Evolutionary conservation across 2,329 filamentous ascomycete genomes (phyloP).

Genomic region (Fusarium solani-melongenae): DNA sequence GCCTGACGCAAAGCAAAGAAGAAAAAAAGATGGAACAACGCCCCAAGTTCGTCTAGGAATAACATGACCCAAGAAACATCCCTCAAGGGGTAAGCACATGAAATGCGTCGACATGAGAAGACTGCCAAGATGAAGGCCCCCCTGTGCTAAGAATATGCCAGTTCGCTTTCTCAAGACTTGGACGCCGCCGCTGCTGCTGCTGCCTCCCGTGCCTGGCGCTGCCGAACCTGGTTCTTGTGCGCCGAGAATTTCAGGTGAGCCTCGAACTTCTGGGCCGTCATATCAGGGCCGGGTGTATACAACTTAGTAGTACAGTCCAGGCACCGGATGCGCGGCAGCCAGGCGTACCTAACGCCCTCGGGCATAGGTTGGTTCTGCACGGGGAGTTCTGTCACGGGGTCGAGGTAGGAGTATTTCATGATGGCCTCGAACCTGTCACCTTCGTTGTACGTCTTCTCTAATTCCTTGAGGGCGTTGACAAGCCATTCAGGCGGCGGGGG

Average conservation of each 20-base stretch:
- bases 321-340: conserved; percentile 89
- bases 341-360: conserved; percentile 79
- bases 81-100: not conserved
- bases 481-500: conserved; percentile 92
- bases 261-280: conserved; percentile 90
- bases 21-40: conserved; percentile 22
- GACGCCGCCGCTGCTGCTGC: not conserved
- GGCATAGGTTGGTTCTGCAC: conserved; percentile 68
- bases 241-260: conserved; percentile 87
- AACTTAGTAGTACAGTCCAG: conserved; percentile 93
- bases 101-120: not conserved
- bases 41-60: conserved; percentile 18
- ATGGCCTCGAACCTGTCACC: conserved; percentile 84
- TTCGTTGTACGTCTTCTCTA: conserved; percentile 78
- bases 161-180: conserved; percentile 7
- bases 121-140: not conserved
- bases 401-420: conserved; percentile 90
- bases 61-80: conserved; percentile 15
- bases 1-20: conserved; percentile 10
- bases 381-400: conserved; percentile 75
- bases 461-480: conserved; percentile 73
- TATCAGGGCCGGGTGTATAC: conserved; percentile 89
- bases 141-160: not conserved
- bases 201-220: conserved; percentile 44
- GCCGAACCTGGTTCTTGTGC: conserved; percentile 76